These are phyloP conservation scores for Fraxinus sp. DNA, from an alignment of 305 asterid species.

Conservation along the genomic window DNA sequence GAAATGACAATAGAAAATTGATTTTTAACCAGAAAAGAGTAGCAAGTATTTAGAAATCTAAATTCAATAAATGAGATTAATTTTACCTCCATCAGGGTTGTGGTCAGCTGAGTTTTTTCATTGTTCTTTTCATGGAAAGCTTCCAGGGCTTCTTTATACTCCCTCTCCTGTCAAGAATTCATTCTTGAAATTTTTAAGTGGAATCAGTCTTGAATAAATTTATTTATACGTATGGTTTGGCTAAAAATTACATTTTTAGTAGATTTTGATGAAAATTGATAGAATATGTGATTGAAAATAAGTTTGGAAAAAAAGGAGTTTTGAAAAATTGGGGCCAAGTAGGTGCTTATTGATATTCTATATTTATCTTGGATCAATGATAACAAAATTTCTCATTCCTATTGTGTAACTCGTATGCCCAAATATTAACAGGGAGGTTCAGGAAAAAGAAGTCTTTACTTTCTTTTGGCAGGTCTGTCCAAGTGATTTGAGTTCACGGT, in stretches of 20 bases:
- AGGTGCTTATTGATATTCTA: slow-evolving; percentile 32
- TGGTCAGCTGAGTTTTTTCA: slow-evolving; percentile 70
- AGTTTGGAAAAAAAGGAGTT: not conserved
- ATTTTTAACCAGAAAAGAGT: not conserved
- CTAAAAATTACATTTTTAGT: too few species aligned
- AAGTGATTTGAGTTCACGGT: slow-evolving; percentile 72
- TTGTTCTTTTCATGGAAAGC: slow-evolving; percentile 78
- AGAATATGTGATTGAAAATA: not conserved
- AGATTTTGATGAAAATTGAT: too few species aligned
- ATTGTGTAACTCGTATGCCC: slow-evolving; percentile 38
- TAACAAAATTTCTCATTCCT: slow-evolving; percentile 25
- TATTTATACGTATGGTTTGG: not conserved
- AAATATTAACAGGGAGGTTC: not conserved
- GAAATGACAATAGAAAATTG: slow-evolving; percentile 13
- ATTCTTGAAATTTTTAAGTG: slow-evolving; percentile 12
- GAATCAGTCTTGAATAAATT: not conserved
- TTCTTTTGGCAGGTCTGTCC: slow-evolving; percentile 83
- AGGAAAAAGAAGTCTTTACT: slow-evolving; percentile 41
- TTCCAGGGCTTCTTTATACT: slow-evolving; percentile 77
- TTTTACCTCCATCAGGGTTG: slow-evolving; percentile 74
- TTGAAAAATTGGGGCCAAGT: not conserved
- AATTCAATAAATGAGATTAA: not conserved
- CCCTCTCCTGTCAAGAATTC: slow-evolving; percentile 62
- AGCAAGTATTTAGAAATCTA: not conserved
- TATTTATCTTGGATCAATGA: not conserved